Conservation (phyloP, 768 basidiomycete species). For the Postia placenta region DNA sequence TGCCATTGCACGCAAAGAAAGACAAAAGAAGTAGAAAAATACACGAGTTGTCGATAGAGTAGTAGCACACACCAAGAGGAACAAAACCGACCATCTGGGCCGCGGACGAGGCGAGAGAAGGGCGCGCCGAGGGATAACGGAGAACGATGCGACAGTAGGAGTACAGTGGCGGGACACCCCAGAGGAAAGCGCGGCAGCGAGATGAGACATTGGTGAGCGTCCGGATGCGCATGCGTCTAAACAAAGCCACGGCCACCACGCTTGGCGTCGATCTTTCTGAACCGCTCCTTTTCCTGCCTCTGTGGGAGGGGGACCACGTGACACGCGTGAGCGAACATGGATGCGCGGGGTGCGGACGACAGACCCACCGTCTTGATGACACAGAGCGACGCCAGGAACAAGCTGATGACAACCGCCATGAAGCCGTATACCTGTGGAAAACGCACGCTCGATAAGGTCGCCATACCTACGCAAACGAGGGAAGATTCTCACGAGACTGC, state of each 20-base stretch:
- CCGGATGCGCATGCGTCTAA: conserved; percentile 23
- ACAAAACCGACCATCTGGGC: neutral
- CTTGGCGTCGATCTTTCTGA: conserved; percentile 86
- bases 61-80: neutral
- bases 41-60: neutral
- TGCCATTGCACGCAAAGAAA: neutral
- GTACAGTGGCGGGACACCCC: neutral
- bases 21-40: neutral
- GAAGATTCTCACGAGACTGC: conserved; percentile 9
- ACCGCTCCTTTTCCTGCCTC: conserved; percentile 77
- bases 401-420: conserved; percentile 69
- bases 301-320: too few species aligned
- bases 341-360: neutral
- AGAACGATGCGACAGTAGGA: neutral
- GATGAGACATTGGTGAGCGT: neutral
- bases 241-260: conserved; percentile 85
- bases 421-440: conserved; percentile 63
- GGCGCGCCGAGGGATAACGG: neutral
- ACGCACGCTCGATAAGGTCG: neutral
- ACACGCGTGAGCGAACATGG: neutral
- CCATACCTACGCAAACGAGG: neutral
- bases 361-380: conserved; percentile 77
- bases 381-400: conserved; percentile 79
- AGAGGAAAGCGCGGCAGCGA: neutral
- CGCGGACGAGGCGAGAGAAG: neutral